phyloP scores from a whole-genome alignment of 1,139 yeast species.

The Yamadazyma siamensis region DNA sequence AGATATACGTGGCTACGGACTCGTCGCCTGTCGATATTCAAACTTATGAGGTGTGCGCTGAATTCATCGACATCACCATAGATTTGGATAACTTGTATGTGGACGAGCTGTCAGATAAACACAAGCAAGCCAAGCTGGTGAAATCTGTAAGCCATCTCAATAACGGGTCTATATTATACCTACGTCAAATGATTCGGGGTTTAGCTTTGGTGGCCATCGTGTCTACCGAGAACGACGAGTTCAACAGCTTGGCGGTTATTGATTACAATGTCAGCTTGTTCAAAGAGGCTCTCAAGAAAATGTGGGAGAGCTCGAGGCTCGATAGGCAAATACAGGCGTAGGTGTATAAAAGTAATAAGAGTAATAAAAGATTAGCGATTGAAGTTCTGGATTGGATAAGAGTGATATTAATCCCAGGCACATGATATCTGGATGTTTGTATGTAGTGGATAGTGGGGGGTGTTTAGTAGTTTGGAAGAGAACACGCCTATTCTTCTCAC shows the following conservation, averaged over 20 bases:
- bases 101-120: slow-evolving; percentile 20
- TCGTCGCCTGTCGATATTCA: slow-evolving; percentile 94
- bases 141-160: slow-evolving; percentile 73
- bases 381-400: too few species aligned
- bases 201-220: slow-evolving; percentile 85
- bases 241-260: slow-evolving; percentile 63
- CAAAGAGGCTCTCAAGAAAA: slow-evolving; percentile 72
- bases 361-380: too few species aligned
- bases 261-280: slow-evolving; percentile 88
- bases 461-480: too few species aligned
- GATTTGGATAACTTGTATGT: slow-evolving; percentile 78
- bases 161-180: slow-evolving; percentile 77
- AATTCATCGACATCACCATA: slow-evolving; percentile 89
- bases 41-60: slow-evolving; percentile 95
- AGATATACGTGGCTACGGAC: slow-evolving; percentile 94
- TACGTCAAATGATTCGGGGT: slow-evolving; percentile 91
- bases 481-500: too few species aligned
- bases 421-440: too few species aligned
- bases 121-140: slow-evolving; percentile 28
- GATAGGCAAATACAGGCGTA: too few species aligned
- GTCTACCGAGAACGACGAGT: slow-evolving; percentile 47
- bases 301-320: slow-evolving; percentile 53
- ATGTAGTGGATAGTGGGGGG: too few species aligned
- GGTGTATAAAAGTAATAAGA: too few species aligned
- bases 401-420: too few species aligned